Conservation (phyloP, 768 basidiomycete genomes). For the Atractiella rhizophila region DNA sequence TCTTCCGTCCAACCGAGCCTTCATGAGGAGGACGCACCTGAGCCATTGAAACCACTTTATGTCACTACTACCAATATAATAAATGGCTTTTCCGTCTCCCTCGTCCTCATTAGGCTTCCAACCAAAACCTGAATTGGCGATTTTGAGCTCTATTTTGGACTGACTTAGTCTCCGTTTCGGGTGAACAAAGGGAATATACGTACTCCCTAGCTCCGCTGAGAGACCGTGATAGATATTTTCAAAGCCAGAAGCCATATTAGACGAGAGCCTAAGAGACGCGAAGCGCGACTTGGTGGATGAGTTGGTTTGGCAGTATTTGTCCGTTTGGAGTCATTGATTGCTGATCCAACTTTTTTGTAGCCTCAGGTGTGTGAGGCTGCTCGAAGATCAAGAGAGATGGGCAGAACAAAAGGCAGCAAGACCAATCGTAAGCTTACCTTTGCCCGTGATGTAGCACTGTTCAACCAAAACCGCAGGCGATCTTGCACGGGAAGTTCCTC, state of each 20-base stretch:
- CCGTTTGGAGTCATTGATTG: no score
- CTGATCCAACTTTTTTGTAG: no score
- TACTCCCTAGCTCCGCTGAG: conserved; percentile 51
- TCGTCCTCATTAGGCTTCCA: conserved; percentile 55
- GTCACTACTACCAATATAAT: conserved; percentile 40
- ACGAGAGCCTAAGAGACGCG: no score
- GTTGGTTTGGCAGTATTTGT: no score
- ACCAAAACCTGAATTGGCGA: conserved; percentile 71
- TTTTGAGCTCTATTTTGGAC: conserved; percentile 30
- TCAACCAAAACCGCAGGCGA: no score
- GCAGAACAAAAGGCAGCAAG: no score
- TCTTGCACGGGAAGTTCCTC: no score
- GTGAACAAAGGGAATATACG: conserved; percentile 6
- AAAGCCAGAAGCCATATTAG: conserved; percentile 50
- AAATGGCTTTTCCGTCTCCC: conserved; percentile 29
- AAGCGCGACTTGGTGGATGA: no score
- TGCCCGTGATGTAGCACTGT: no score
- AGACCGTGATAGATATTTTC: conserved; percentile 60
- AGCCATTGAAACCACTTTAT: conserved; percentile 81
- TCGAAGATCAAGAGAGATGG: no score
- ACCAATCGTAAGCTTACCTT: no score
- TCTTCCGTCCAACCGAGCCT: conserved; percentile 10
- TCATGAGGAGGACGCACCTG: conserved; percentile 22
- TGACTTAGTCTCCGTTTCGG: background rate
- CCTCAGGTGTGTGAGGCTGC: no score